Evolutionary conservation across 164 flowering plant genomes (phyloP).

Genomic region (Tetrastigma voinierianum): DNA sequence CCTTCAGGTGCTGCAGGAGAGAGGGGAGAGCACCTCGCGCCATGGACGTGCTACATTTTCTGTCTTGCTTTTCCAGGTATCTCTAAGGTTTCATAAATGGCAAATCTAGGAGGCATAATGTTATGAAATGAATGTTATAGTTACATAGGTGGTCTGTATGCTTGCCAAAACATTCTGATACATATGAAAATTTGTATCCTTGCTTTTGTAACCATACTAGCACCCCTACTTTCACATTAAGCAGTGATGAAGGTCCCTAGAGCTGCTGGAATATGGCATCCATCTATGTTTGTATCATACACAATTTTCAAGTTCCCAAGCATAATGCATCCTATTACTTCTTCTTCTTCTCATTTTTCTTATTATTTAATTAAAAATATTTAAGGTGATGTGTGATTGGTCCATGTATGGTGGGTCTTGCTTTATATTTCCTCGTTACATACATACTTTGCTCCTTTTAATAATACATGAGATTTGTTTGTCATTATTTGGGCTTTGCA

Average conservation of each 20-base stretch:
- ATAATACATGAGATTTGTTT: background rate
- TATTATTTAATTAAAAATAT: too few species aligned
- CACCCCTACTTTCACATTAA: background rate
- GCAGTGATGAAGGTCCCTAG: background rate
- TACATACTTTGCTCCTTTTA: background rate
- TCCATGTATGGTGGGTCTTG: too few species aligned
- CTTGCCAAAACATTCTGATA: background rate
- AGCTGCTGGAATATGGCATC: background rate
- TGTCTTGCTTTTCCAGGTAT: conserved; percentile 96
- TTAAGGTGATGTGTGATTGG: too few species aligned
- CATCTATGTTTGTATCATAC: background rate
- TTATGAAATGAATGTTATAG: too few species aligned
- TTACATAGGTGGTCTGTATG: too few species aligned
- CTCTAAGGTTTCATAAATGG: background rate
- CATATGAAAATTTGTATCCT: conserved; percentile 1
- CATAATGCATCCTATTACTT: too few species aligned
- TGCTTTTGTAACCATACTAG: background rate
- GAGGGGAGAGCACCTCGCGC: conserved; percentile 99
- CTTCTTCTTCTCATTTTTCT: too few species aligned
- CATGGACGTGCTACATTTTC: conserved; percentile 99
- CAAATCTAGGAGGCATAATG: background rate
- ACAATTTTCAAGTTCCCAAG: too few species aligned
- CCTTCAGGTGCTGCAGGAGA: conserved; percentile 91
- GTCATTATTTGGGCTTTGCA: conserved; percentile 1
- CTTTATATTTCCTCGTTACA: too few species aligned